phyloP scores from a whole-genome alignment of 805 yeast genomes.

The Cyberlindnera saturnus region DNA sequence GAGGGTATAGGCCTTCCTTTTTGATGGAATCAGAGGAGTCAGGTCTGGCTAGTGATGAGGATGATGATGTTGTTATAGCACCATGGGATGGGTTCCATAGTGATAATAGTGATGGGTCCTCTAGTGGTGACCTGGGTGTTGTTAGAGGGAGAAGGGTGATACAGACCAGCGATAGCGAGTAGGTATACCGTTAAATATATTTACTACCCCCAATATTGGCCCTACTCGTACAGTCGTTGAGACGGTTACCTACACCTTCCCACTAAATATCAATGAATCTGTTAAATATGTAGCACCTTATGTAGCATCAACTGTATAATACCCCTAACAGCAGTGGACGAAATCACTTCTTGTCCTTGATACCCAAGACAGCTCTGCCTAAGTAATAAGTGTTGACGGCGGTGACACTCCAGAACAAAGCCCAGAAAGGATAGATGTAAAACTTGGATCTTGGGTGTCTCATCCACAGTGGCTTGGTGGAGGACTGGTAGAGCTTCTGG shows the following conservation, averaged over 20 bases:
- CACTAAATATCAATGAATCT: no score
- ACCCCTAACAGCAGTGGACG: not conserved
- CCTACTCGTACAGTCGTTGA: not conserved
- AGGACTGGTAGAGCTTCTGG: constrained; percentile 53
- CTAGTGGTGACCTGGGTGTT: no score
- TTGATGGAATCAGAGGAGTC: not conserved
- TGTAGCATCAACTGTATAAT: not conserved
- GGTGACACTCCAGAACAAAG: constrained; percentile 22
- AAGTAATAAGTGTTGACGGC: constrained; percentile 27
- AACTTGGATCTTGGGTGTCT: constrained; percentile 35
- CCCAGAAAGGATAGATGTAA: constrained; percentile 28
- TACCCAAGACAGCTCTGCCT: constrained; percentile 66
- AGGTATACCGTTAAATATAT: no score
- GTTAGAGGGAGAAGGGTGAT: no score
- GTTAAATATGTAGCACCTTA: no score
- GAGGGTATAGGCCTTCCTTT: no score
- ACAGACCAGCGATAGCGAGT: no score
- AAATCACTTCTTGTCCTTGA: constrained; percentile 39
- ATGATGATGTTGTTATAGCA: not conserved
- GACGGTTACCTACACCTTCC: not conserved
- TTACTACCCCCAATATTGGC: not conserved
- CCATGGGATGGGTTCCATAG: not conserved
- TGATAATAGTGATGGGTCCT: not conserved
- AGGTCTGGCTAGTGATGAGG: not conserved
- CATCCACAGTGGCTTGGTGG: constrained; percentile 54